Evolutionary conservation across 2,329 filamentous ascomycete genomes (phyloP).

Genomic region (Pseudocercospora musae): DNA sequence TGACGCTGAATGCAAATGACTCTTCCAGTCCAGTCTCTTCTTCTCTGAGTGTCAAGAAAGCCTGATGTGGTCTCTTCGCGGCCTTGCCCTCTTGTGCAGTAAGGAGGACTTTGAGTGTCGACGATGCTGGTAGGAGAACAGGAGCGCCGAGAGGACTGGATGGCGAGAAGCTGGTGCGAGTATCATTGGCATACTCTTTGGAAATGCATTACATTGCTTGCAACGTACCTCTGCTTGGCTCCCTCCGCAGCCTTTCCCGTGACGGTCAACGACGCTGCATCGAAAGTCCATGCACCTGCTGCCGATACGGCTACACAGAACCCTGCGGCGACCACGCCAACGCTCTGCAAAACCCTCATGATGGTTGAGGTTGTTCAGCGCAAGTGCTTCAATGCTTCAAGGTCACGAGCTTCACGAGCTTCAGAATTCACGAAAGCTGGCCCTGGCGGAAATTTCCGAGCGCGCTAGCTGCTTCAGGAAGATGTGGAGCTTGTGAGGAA

Average conservation of each 20-base stretch:
- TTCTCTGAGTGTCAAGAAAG: conserved; percentile 81
- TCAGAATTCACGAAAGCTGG: neutral
- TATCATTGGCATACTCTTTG: neutral
- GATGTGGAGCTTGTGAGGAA: neutral
- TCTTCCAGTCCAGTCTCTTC: conserved; percentile 73
- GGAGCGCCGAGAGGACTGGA: conserved; percentile 50
- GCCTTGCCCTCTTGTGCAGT: conserved; percentile 76
- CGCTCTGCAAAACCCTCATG: neutral
- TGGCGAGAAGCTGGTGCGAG: conserved; percentile 7
- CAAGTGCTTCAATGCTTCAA: neutral
- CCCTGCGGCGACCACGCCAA: conserved; percentile 13
- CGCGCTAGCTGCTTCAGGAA: neutral
- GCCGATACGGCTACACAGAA: conserved; percentile 38
- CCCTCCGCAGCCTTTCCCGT: conserved; percentile 55
- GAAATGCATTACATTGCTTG: neutral
- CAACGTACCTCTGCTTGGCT: conserved; percentile 57
- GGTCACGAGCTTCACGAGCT: neutral
- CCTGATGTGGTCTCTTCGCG: conserved; percentile 85
- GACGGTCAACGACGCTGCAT: conserved; percentile 67
- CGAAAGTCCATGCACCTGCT: conserved; percentile 66
- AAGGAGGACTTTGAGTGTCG: conserved; percentile 76
- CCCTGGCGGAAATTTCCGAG: neutral
- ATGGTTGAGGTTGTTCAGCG: neutral
- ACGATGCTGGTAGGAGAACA: conserved; percentile 50
- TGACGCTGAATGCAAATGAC: conserved; percentile 78